Base-by-base conservation (phyloP, 1,139 yeast genomes). In the Sugiyamaella neomexicana region DNA sequence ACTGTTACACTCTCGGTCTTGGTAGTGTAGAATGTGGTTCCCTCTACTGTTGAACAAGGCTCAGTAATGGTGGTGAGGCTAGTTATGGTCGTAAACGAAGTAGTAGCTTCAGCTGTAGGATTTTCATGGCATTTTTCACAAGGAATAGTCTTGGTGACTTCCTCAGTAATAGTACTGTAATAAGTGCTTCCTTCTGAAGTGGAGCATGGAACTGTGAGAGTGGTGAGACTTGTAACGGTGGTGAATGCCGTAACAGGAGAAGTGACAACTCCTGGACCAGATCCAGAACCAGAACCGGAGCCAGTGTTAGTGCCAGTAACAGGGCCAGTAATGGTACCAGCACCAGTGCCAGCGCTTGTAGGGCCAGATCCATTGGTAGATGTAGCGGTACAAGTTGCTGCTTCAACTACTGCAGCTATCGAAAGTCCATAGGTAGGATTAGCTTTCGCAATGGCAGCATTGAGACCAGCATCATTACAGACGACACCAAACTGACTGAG, bases 41-140 rank as follows among this genome's bases (percentile, higher is more conserved):
- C 52, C 6, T 29, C 46, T 8, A 52, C 32, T 13, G 55, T 52
- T 7, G 55, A 39, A 20, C 52, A 47, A 8, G 55, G 52, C 15
- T 34, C 48, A 15, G 55, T 52, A 20, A 52, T 29, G 13, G 55
- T 52, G 17, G 47, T 42, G 40, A 16, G 41, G 15, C 43, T 36
- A 16, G 44, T 39, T n/a, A 25, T 37, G 2, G 52, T 47, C 17
- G 46, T 36, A 10, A 38, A 42, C 25, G 32, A 42, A 29, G 32
- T 31, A 29, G 32, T 31, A n/a, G 37, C 46, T 17, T 27, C 32
- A 15, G 46, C 23, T 25, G 46, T 31, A 8, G 46, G 38, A 16
- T 34, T 42, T 12, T 42, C 37, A 2, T 29, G 15, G 37, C 46
- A 42, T 17, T 42, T 42, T 36, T 27, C 43, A 41, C 50, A 51